phyloP scores from a whole-genome alignment of 495 filamentous ascomycete species.

The Chaetomium tenue region DNA sequence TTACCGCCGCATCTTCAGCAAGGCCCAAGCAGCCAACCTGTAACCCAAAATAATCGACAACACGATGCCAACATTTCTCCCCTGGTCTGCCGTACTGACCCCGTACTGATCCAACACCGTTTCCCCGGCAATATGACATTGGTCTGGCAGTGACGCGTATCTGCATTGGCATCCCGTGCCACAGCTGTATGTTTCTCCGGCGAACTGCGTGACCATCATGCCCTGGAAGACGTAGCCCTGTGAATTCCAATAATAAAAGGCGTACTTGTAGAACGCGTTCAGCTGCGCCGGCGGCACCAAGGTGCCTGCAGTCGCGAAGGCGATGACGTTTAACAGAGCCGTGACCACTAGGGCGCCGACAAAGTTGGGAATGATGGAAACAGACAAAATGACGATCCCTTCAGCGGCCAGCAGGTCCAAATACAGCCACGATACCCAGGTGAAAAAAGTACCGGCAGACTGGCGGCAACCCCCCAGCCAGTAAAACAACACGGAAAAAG shows the following conservation, averaged over 20 bases:
- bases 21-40: background rate
- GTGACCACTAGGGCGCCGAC: background rate
- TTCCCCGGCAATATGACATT: background rate
- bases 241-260: background rate
- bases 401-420: background rate
- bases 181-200: background rate
- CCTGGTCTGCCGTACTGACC: background rate
- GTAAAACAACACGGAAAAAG: background rate
- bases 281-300: background rate
- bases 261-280: background rate
- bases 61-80: background rate
- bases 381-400: background rate
- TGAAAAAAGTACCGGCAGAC: background rate
- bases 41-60: background rate
- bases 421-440: background rate
- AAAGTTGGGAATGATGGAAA: background rate
- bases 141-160: background rate
- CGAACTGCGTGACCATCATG: background rate
- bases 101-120: background rate
- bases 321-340: background rate
- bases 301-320: background rate
- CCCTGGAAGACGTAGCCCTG: slow-evolving; percentile 1
- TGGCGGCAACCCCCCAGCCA: background rate
- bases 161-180: slow-evolving; percentile 1
- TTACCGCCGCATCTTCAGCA: background rate